A percentile compares a stretch with the other conserved stretches of the same genome.
phyloP scores from a whole-genome alignment of 2,329 filamentous ascomycete species.

The Xylaria multiplex region DNA sequence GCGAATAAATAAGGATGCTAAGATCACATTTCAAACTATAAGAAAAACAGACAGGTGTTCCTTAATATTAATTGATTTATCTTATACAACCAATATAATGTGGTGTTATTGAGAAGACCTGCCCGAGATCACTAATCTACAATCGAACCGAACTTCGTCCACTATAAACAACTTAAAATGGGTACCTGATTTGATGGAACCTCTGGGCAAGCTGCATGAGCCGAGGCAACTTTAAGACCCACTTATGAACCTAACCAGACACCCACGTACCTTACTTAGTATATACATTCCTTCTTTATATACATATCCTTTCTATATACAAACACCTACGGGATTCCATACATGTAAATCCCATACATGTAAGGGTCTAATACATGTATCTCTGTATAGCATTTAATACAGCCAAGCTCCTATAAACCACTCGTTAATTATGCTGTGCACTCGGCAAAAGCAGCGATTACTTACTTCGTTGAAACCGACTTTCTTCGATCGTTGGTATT shows the following conservation, averaged over 20 bases:
- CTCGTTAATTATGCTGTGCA: slow-evolving; percentile 6
- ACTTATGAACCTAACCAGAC: background rate
- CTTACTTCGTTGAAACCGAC: slow-evolving; percentile 43
- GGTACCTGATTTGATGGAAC: background rate
- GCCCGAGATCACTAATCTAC: slow-evolving; percentile 7
- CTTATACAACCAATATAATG: background rate
- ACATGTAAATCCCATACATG: no score
- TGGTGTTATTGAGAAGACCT: background rate
- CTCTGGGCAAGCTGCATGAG: background rate
- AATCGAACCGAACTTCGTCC: background rate
- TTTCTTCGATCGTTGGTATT: slow-evolving; percentile 44
- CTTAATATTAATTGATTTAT: background rate
- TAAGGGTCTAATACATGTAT: no score
- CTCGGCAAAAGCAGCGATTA: background rate
- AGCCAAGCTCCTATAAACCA: slow-evolving; percentile 45
- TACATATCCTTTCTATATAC: background rate
- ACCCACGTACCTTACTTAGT: no score
- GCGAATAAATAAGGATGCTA: background rate
- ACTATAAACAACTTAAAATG: background rate
- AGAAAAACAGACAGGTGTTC: background rate
- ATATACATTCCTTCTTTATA: background rate
- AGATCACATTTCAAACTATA: slow-evolving; percentile 8
- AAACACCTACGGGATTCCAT: background rate
- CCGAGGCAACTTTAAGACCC: slow-evolving; percentile 9
- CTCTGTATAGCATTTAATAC: slow-evolving; percentile 34